Base-by-base conservation (phyloP, 2,329 filamentous ascomycete species). In the Nannizziopsis arthrosporioides region DNA sequence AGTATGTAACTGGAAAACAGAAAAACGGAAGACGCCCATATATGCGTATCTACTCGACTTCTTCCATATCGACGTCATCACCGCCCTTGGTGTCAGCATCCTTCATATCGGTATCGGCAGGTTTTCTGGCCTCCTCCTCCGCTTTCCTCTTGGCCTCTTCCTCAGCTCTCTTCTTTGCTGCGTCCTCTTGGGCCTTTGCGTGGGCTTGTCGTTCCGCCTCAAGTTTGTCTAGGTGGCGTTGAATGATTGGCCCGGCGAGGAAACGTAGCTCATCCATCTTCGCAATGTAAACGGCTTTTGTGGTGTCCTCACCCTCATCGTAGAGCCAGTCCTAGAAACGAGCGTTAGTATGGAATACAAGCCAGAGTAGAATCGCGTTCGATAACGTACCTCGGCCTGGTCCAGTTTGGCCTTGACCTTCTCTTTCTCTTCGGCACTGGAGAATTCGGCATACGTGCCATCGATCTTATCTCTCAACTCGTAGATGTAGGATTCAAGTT, bases 401-500 rank as follows among this genome's bases (percentile, higher is more conserved):
- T 85, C 84, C 53, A 95, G 81, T 77, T 92, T 94, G 46, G 79
- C 76, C 65, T 80, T 83, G 57, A 96, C 76, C 70, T 84, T 87
- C 38, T 80, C 72, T 78, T 95, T 95, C 79, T 96, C 90, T 42
- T 93, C 86, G 4, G 95, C 89, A 60, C 73, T 92, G 54, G 85
- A 83, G 56, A 94, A 88, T 43, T 94, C 85, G 55, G 87, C 73
- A 67, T 93, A 95, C 58, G 87, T 78, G 61, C 93, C 88, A 57
- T 95, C 87, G 45, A 96, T 79, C 80, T 95, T 95, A 71, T 87
- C 87, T 59, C 90, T 85, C 64, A 94, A 78, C 62, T 96, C 89
- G 72, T 98, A 98, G 71, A 96, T 95, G 72, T 84, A 94, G 18
- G 86, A 82, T 76, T 98, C 92, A 47, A 98, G 85, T 72, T 96